phyloP scores from a whole-genome alignment of 1,139 yeast species.

The Taphrina pruni region DNA sequence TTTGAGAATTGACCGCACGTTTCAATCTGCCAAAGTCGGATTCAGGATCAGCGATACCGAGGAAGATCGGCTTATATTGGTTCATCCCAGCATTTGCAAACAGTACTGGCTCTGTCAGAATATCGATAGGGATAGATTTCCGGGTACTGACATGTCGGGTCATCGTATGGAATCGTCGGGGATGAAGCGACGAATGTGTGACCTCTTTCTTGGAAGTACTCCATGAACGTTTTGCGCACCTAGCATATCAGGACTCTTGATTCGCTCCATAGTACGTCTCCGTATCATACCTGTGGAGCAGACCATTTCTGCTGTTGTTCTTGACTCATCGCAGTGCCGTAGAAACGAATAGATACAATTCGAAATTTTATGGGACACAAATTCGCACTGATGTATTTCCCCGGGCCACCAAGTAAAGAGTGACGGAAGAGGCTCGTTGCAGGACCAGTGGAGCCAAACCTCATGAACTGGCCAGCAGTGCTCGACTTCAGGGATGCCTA shows the following conservation, averaged over 20 bases:
- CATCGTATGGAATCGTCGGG: conserved; percentile 95
- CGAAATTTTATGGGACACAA: conserved; percentile 7
- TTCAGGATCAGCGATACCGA: conserved; percentile 95
- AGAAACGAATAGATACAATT: conserved; percentile 12
- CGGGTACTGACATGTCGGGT: conserved; percentile 66
- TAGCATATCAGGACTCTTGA: conserved; percentile 45
- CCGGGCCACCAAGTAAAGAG: conserved; percentile 5
- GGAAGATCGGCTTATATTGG: conserved; percentile 94
- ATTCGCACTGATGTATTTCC: not conserved
- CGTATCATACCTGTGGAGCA: conserved; percentile 33
- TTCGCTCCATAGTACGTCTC: not conserved
- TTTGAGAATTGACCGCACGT: conserved; percentile 93
- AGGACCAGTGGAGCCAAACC: conserved; percentile 12
- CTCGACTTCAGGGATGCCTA: conserved; percentile 10
- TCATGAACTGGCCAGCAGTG: conserved; percentile 24
- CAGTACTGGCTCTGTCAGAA: conserved; percentile 19
- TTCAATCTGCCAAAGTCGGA: conserved; percentile 82
- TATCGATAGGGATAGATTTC: conserved; percentile 71
- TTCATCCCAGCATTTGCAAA: conserved; percentile 54
- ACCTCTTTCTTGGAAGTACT: conserved; percentile 66
- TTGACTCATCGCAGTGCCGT: conserved; percentile 26
- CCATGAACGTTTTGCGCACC: conserved; percentile 86
- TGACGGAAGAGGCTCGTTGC: conserved; percentile 1
- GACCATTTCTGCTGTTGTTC: conserved; percentile 9
- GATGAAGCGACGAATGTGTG: conserved; percentile 91